phyloP scores from a whole-genome alignment of 805 yeast genomes.

The Hanseniaspora nectarophila region DNA sequence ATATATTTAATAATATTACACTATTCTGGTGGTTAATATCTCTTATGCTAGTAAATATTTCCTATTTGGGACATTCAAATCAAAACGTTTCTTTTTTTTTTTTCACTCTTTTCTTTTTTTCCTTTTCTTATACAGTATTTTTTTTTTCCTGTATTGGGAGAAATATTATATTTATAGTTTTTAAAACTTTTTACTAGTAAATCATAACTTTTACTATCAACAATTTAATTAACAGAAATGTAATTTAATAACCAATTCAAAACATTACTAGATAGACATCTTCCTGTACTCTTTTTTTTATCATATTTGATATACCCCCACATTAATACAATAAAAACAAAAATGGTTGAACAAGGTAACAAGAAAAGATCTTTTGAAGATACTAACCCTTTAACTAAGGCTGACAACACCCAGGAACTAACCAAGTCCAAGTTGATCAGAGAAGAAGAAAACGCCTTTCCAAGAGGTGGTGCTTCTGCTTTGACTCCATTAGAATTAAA shows the following conservation, averaged over 20 bases:
- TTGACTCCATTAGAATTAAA: constrained; percentile 83
- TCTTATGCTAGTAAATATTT: neutral
- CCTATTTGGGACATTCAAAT: neutral
- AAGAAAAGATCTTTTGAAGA: constrained; percentile 25
- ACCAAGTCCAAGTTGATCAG: constrained; percentile 29
- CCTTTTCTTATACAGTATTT: neutral
- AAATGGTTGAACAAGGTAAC: constrained; percentile 4
- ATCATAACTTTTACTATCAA: no score
- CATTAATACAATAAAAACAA: constrained; percentile 15
- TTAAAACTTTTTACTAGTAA: no score
- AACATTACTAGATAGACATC: no score
- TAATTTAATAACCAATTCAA: no score
- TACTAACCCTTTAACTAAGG: constrained; percentile 32
- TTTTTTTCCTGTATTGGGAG: neutral
- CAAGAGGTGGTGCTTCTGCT: constrained; percentile 89
- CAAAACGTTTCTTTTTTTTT: constrained; percentile 3
- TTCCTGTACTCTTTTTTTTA: no score
- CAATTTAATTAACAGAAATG: neutral
- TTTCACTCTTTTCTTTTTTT: neutral
- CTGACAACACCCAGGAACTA: constrained; percentile 33
- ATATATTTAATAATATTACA: no score
- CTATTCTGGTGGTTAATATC: no score
- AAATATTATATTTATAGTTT: no score
- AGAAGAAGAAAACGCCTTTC: constrained; percentile 43
- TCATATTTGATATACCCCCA: no score